Evolutionary conservation across 148 eudicot genomes (phyloP), one percentile per base, ranked within the genome.

Genomic region (Beta vulgaris): DNA sequence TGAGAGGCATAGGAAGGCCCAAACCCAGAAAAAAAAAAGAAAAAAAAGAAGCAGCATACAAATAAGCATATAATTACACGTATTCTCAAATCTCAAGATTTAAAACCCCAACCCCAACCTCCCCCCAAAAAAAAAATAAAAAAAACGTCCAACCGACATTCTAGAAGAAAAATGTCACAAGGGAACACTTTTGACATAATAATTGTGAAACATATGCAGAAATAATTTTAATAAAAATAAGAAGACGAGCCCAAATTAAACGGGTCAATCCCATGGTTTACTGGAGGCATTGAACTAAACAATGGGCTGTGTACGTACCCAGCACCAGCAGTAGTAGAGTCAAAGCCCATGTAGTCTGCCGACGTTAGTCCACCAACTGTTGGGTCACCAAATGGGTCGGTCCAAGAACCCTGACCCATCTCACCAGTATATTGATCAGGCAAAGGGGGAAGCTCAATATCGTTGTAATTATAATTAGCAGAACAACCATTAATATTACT

Each of bases 271-370:
- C 78, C 83, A 34, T 75, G 67, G 39, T 73, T 78, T 10, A 77
- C 89, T 11, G 87, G 75, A 18, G 89, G 89, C 89, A 86, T 86
- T n/a, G 85, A 83, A 57, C 87, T 79, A 54, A 86, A 86, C 36
- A 82, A 75, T 7, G 89, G 89, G 74, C 89, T 84, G 48, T 86
- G 84, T 10, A 86, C 81, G 42, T 77, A 84, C 10, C 85, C 86
- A 4, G 68, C 61, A 42, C 85, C 86, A 4, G 68, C 61, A 42
- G 32, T n/a, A 64, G 26, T 72, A 1, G 81, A 71, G 25, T 86
- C 89, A 44, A 80, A 80, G 21, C 84, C 86, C 78, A 83, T 36
- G 69, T 82, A 85, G 1, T 77, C 59, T 6, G 79, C 63, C 69
- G 78, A 73, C 42, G n/a, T 64, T 29, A n/a, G n/a, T n/a, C 46